Conservation (phyloP, 352 stramenopile genomes). For the Phytophthora boehmeriae region DNA sequence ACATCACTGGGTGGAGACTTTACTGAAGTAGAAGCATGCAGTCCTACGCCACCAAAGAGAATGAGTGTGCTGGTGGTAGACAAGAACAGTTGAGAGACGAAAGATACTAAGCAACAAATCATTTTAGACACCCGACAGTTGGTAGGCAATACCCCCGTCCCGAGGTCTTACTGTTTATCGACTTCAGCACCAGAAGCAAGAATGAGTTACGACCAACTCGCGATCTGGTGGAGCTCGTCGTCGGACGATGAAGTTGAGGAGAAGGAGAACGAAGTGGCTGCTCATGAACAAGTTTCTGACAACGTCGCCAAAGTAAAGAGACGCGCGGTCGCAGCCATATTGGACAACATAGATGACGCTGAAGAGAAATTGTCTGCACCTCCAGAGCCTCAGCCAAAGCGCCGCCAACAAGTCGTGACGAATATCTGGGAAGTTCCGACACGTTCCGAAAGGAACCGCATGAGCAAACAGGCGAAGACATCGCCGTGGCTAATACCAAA, state of each 20-base stretch:
- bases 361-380: conserved; percentile 9
- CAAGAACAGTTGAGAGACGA: not conserved
- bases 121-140: not conserved
- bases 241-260: conserved; percentile 6
- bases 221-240: conserved; percentile 11
- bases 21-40: conserved; percentile 8
- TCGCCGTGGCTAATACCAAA: conserved; percentile 4
- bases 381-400: not conserved
- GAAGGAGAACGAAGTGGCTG: not conserved
- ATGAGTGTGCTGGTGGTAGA: not conserved
- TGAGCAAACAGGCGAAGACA: conserved; percentile 7
- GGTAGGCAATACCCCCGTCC: not conserved
- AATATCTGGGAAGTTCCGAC: conserved; percentile 6
- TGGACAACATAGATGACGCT: conserved; percentile 2
- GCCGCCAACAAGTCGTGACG: not conserved
- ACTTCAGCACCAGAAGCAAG: conserved; percentile 3
- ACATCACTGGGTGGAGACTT: conserved; percentile 26
- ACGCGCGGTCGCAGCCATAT: not conserved
- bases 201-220: conserved; percentile 11
- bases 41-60: not conserved
- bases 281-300: not conserved
- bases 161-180: no score
- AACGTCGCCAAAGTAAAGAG: not conserved
- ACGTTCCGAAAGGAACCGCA: not conserved
- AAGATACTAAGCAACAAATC: not conserved